Evolutionary conservation across 2,329 filamentous ascomycete species (phyloP).

Genomic region (Ascochyta rabiei): DNA sequence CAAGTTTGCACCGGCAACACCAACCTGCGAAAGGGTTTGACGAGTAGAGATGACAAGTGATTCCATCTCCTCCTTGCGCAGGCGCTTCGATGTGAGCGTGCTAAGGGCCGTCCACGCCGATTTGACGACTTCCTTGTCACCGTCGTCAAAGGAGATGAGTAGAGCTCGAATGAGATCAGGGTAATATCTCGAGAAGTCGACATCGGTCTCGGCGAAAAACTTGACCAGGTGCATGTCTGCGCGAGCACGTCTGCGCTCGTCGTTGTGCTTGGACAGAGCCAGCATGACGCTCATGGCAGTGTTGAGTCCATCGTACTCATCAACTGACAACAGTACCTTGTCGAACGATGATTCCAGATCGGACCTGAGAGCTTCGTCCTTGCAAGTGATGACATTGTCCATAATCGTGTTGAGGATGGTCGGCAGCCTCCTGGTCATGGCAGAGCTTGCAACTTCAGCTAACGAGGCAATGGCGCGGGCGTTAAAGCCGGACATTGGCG

Average conservation of each 20-base stretch:
- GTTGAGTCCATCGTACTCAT: constrained; percentile 95
- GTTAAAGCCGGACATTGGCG: constrained; percentile 93
- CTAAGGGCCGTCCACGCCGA: constrained; percentile 85
- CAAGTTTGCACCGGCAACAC: constrained; percentile 81
- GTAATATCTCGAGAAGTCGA: constrained; percentile 95
- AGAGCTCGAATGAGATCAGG: constrained; percentile 91
- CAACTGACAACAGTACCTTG: constrained; percentile 87
- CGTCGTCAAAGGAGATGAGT: constrained; percentile 89
- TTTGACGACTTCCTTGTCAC: constrained; percentile 83
- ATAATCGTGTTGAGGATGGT: constrained; percentile 92
- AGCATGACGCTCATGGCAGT: constrained; percentile 94
- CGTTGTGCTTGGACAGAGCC: constrained; percentile 86
- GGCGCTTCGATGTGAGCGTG: constrained; percentile 78
- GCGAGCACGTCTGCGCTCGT: constrained; percentile 80
- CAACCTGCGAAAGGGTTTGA: constrained; percentile 84
- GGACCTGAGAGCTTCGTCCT: constrained; percentile 72
- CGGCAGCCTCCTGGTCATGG: constrained; percentile 89
- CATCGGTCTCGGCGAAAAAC: constrained; percentile 80
- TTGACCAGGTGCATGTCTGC: constrained; percentile 80
- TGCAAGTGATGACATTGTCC: constrained; percentile 83
- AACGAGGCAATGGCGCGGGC: constrained; percentile 91
- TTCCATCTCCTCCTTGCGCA: constrained; percentile 99
- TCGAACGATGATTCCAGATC: constrained; percentile 86
- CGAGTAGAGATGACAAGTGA: constrained; percentile 84
- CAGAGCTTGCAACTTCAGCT: constrained; percentile 84